These are phyloP conservation scores for Poa pratensis DNA, from an alignment of 176 grass and related monocot genomes.

Conservation along the genomic window DNA sequence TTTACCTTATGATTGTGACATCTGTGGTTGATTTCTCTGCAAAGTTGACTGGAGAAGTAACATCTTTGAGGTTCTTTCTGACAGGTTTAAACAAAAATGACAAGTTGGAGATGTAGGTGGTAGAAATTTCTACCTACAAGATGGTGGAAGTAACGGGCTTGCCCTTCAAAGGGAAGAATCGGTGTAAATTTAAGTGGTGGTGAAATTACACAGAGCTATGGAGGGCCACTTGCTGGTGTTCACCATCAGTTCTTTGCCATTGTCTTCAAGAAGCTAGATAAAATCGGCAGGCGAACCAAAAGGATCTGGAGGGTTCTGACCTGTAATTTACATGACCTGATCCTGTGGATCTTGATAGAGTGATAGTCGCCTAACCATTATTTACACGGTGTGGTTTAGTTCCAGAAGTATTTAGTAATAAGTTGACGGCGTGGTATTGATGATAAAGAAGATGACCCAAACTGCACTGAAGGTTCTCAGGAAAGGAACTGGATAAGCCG, in stretches of 20 bases:
- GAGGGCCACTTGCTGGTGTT: not conserved
- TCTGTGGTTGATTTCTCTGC: not conserved
- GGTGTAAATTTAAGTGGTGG: not conserved
- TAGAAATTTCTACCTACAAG: slow-evolving; percentile 83
- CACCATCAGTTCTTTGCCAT: slow-evolving; percentile 33
- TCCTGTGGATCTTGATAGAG: not conserved
- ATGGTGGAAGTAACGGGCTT: slow-evolving; percentile 35
- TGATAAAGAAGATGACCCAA: too few relatives aligned
- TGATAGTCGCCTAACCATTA: not conserved
- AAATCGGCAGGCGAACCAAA: slow-evolving; percentile 35
- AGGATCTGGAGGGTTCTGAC: slow-evolving; percentile 51
- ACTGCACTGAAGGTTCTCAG: too few relatives aligned
- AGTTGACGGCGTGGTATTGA: not conserved
- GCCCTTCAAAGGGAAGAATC: slow-evolving; percentile 35
- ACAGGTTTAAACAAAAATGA: slow-evolving; percentile 81
- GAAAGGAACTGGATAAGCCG: too few relatives aligned
- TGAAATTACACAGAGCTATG: not conserved
- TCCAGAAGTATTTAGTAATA: not conserved
- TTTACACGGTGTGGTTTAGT: not conserved
- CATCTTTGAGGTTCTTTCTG: not conserved
- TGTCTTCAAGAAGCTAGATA: slow-evolving; percentile 46
- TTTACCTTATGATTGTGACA: not conserved
- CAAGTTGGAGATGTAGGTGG: slow-evolving; percentile 82
- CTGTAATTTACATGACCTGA: slow-evolving; percentile 44
- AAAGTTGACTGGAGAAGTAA: not conserved